Base-by-base conservation (phyloP, 805 yeast species). In the Nakazawaea ambrosiae region DNA sequence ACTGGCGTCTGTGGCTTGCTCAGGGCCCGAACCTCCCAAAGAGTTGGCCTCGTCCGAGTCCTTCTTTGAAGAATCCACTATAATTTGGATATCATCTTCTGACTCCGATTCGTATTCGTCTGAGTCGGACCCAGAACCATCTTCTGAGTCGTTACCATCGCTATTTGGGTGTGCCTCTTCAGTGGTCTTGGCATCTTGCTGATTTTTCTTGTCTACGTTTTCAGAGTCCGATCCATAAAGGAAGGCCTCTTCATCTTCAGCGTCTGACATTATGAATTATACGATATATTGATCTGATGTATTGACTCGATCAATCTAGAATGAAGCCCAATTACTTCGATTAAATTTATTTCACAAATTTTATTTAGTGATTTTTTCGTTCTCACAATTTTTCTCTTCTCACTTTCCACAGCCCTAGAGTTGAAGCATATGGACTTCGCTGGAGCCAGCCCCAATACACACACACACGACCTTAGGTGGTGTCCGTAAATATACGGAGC, bases 41-140 rank as follows among this genome's bases (percentile, higher is more conserved):
- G n/a, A 43, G 34, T 22, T 34, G 34, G 14, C 42, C 38, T 49
- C 46, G 4, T 52, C 45, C 23, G 49, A 49, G 6, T 80, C 80
- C 38, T 48, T 46, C 3, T 53, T 46, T 22, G 51, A n/a, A n/a
- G n/a, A 51, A 6, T 80, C 81, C 34, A 89, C 82, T 33, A 89
- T 82, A 52, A 90, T 83, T 57, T 89, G 96, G 25, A 89, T 74
- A 50, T 84, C 92, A 39, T 78, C 81, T 43, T 73, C 81, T n/a
- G 66, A 62, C 31, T 68, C 76, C 10, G 60, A 51, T 15, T 72
- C 80, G 7, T 68, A 71, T 16, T 69, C 78, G 5, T 7, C 59
- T 70, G 15, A n/a, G 40, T 50, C 15, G 34, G 49, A 4, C 45
- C 49, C 20, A 45, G 40, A 27, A 45, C 27, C 33, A 44, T 39